These are phyloP conservation scores for Hypoxylon perforatum DNA, from an alignment of 495 filamentous ascomycete species.

Conservation along the genomic window DNA sequence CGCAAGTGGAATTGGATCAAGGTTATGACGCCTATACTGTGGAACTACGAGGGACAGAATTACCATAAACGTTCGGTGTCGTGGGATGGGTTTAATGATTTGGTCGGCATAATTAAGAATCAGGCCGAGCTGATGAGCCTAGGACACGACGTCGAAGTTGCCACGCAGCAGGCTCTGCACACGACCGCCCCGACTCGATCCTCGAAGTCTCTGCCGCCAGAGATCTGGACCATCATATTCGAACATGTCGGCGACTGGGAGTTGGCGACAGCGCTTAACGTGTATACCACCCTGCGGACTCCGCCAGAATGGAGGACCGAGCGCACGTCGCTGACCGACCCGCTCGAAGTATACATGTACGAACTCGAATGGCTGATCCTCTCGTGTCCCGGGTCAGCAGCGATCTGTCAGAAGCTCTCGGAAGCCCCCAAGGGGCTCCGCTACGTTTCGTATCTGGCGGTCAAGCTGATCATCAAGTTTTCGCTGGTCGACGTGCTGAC, in stretches of 20 bases:
- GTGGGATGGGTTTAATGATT: conserved; percentile 75
- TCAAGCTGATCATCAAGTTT: conserved; percentile 92
- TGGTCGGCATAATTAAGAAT: conserved; percentile 74
- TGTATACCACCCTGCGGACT: conserved; percentile 78
- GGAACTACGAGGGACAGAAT: conserved; percentile 70
- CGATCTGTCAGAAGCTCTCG: conserved; percentile 73
- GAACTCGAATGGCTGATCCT: conserved; percentile 85
- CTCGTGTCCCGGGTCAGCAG: conserved; percentile 68
- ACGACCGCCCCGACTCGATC: conserved; percentile 43
- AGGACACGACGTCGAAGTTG: conserved; percentile 66
- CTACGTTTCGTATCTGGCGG: conserved; percentile 80
- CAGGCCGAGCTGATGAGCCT: conserved; percentile 71
- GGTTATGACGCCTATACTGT: conserved; percentile 76
- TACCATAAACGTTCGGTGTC: conserved; percentile 61
- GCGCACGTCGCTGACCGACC: conserved; percentile 54
- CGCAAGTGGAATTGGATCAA: conserved; percentile 85
- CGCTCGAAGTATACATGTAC: conserved; percentile 64
- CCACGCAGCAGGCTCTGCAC: conserved; percentile 52
- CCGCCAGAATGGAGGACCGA: conserved; percentile 75
- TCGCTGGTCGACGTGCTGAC: conserved; percentile 79
- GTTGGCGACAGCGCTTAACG: conserved; percentile 78
- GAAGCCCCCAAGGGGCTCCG: conserved; percentile 72
- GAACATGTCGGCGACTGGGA: conserved; percentile 91
- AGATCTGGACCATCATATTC: conserved; percentile 90
- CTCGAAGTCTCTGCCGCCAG: conserved; percentile 70